Base-by-base conservation (phyloP, 257 asterid genomes). In the Schizonepeta tenuifolia region DNA sequence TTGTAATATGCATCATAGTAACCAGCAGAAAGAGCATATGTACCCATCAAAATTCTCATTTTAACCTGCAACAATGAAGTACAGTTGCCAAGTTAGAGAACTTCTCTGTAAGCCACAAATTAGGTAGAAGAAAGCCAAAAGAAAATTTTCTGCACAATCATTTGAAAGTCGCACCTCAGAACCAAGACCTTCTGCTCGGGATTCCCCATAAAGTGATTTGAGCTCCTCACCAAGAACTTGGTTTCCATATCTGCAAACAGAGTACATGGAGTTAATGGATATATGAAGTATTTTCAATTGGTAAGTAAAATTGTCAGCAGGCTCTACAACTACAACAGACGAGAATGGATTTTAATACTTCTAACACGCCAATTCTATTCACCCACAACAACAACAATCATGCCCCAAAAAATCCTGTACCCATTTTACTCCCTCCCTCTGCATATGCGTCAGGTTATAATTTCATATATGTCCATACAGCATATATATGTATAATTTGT, bases 1-100 rank as follows among this genome's bases (percentile, higher is more conserved):
- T 95, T 95, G 93, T 95, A 95, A 82, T 82, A 92, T 54, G 97
- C 99, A 85, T 95, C 98, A 80, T 92, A 95, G 78, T 95, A 95
- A 74, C 99, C 99, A 83, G 98, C 96, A 17, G 99, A 95, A 70
- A 95, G 96, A 46, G 97, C 99, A 82, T 95, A 95, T 69, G 99
- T 90, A 66, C 99, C 99, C 98, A 90, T 95, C 67, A 95, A 81
- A 74, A 92, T 90, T 82, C 99, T 88, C 93, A 90, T 86, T 79
- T 95, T 95, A 24, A 95, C 99, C 99, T 95, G 89, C 5, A 70
- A 76, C 7, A 56, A 44, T 22, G 60, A 75, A 55, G 38, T 22
- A 14, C 53, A 38, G 51, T 41, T 24, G 66, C 46, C 63, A 60
- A 58, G 17, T 70, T 38, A 69, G 81, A 62, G 50, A 36, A 3